Evolutionary conservation across 1,139 yeast genomes (phyloP).

Genomic region (Arxiozyma slooffiae): DNA sequence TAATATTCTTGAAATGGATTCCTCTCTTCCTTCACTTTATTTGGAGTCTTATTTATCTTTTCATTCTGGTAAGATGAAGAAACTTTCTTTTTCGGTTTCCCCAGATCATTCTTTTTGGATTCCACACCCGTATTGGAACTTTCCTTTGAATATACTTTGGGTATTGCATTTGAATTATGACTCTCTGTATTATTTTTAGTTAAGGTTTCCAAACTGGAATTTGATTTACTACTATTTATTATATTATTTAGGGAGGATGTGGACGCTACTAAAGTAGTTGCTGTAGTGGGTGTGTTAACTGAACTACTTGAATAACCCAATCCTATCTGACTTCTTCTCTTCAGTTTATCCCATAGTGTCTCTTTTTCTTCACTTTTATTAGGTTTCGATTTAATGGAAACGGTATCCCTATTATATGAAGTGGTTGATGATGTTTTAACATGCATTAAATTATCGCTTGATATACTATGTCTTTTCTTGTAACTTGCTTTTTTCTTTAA

Average conservation of each 20-base stretch:
- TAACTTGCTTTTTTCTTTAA: background rate
- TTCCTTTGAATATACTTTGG: background rate
- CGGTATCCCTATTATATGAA: background rate
- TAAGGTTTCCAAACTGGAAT: conserved; percentile 5
- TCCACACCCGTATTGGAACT: background rate
- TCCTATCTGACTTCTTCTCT: conserved; percentile 21
- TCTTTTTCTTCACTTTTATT: conserved; percentile 19
- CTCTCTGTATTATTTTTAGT: conserved; percentile 3
- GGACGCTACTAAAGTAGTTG: background rate
- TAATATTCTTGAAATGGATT: conserved; percentile 31
- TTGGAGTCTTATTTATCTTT: background rate
- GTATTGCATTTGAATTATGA: background rate
- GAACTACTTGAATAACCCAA: conserved; percentile 3
- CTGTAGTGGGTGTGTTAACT: background rate
- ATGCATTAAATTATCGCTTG: conserved; percentile 11
- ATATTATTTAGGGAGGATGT: background rate
- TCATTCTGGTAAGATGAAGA: background rate
- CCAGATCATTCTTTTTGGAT: background rate
- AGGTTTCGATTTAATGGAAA: conserved; percentile 3
- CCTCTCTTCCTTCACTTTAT: background rate
- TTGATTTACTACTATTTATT: conserved; percentile 1
- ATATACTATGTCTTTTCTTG: conserved; percentile 8
- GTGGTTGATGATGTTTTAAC: background rate
- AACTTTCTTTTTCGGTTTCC: background rate
- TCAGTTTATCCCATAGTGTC: conserved; percentile 25